Evolutionary conservation across 345 rosid genomes (phyloP), one percentile per base, ranked within the genome.

Genomic region (Arabidopsis arenosa): DNA sequence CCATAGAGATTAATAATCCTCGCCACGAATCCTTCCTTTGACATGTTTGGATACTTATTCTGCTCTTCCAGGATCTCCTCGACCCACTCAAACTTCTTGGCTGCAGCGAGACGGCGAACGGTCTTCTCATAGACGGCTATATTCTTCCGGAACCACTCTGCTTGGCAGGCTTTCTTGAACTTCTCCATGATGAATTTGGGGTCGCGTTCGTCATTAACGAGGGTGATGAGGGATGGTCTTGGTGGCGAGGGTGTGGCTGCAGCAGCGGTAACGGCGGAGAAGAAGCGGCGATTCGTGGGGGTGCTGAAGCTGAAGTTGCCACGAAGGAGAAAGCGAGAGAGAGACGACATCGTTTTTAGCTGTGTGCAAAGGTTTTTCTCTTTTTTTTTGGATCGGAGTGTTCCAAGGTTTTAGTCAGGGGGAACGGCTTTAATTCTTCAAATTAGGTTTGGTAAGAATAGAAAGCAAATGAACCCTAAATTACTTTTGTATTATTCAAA

Each of bases 51-150:
- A 75, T 82, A 92, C 75, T 83, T 83, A 69, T 85, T 92, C 44
- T 89, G 97, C 73, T 86, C 83, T 51, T 90, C 94, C 6, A 89
- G 72, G 77, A 92, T 83, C 66, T 90, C 92, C 51, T 87, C 81
- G 56, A 90, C 79, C 85, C 80, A 66, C 30, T 68, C 64, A 67
- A 79, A 82, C 72, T 83, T 77, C 44, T 84, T 82, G 45, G 83
- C 84, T 4, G 74, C 39, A 11, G 86, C 86, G n/a, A 89, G 91
- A 57, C 94, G 92, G 75, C 89, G 92, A 74, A 89, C 83, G 13
- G 83, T 80, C 41, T 52, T 51, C 45, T 70, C 73, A 51, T 91
- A 91, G 55, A 85, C 49, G 66, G 83, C 81, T 64, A 14, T 51
- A 21, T 81, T 84, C 35, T 81, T 80, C 61, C 95, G 88, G 83